Evolutionary conservation across 257 asterid genomes (phyloP), one percentile per base, ranked within the genome.

Genomic region (Fraxinus excelsior): DNA sequence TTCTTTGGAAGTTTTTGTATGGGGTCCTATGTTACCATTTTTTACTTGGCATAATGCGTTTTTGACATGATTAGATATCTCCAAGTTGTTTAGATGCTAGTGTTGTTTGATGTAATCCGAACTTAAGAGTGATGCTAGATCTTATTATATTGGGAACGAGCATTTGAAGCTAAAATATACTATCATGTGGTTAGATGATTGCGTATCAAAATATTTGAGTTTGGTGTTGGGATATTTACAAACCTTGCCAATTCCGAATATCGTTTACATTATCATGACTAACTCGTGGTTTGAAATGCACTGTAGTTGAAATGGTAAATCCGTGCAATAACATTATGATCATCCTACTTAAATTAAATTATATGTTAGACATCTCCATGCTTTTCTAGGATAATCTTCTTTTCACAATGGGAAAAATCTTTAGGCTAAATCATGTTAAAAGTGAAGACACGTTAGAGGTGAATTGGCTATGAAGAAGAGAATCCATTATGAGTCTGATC

Each of bases 381-480:
- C 2, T 62, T 62, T 62, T 62, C 14, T 62, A 62, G 68, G 32
- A 62, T 25, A 19, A 4, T 62, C 34, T 56, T 23, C 34, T 62
- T 0, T 62, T 62, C 34, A 0, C 32, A 23, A 3, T 19, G 32
- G 68, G 68, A 62, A 62, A 25, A 10, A 8, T 62, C 7, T 62
- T 62, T 62, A 13, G 14, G 68, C 68, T 25, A 23, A 62, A 62
- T 62, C 68, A 62, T 25, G 68, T 23, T 2, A 62, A 25, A 62
- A 21, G 2, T 25, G 19, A 62, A 62, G 31, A 25, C 31, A 23
- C 7, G 2, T 62, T 1, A 21, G 3, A 60, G 31, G 32, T 62
- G 68, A 62, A 62, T 9, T 9, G 58, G 35, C 34, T 80, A 34
- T 72, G 72, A 62, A n/a, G 58, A 37, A 69, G 49, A 69, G 32